Evolutionary conservation across 495 filamentous ascomycete genomes (phyloP).

Genomic region (Cryomyces antarcticus): DNA sequence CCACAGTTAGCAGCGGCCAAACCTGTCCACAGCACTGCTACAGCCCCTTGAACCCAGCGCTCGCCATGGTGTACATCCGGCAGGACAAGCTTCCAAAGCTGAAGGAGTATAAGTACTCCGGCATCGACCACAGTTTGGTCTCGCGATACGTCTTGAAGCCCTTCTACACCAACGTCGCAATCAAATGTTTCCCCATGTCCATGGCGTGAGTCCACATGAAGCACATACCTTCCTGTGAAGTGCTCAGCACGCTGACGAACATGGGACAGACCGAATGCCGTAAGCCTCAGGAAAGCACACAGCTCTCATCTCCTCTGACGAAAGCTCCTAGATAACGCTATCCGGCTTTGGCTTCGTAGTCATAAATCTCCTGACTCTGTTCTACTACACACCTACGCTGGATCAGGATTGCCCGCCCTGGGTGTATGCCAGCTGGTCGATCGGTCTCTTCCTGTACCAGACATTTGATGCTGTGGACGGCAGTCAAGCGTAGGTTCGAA

Average conservation of each 20-base stretch:
- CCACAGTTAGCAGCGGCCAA: background rate
- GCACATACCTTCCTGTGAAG: background rate
- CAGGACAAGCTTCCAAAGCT: conserved; percentile 76
- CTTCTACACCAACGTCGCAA: conserved; percentile 88
- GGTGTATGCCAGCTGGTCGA: conserved; percentile 85
- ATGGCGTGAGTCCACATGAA: conserved; percentile 51
- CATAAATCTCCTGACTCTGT: conserved; percentile 73
- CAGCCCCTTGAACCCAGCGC: too few relatives aligned
- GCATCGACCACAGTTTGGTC: conserved; percentile 70
- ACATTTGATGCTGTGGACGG: conserved; percentile 97
- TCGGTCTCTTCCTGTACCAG: conserved; percentile 87
- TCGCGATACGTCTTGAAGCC: conserved; percentile 89
- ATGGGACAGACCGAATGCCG: conserved; percentile 34
- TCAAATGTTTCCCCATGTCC: conserved; percentile 79
- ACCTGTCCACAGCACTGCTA: background rate
- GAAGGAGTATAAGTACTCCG: conserved; percentile 78
- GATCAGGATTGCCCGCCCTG: conserved; percentile 84
- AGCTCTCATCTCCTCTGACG: too few relatives aligned
- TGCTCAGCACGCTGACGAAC: conserved; percentile 5
- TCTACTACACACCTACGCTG: conserved; percentile 90
- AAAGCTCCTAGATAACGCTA: conserved; percentile 48
- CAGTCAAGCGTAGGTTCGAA: conserved; percentile 53
- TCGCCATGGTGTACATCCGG: conserved; percentile 68
- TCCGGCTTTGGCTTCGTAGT: conserved; percentile 83
- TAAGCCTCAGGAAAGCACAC: conserved; percentile 19